Evolutionary conservation across 164 flowering plant genomes (phyloP), one percentile per base, ranked within the genome.

Genomic region (Saururus chinensis): DNA sequence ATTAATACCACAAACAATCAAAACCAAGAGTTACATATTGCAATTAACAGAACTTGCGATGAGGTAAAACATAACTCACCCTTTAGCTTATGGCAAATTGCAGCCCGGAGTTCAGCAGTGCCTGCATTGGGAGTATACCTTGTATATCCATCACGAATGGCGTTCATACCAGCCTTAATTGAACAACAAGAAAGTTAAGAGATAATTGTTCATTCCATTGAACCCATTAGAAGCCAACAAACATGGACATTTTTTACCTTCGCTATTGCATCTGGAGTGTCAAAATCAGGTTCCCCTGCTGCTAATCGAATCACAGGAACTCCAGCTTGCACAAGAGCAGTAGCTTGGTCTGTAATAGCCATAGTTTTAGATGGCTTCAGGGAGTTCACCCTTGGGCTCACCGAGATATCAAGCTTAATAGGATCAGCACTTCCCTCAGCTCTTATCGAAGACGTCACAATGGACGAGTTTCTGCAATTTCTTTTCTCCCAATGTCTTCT

Each of bases 201-300:
- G 19, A 59, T 1, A 41, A 22, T 22, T 12, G 11, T 48, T 61
- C 45, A 52, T 16, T 9, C 40, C 14, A 61, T 19, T 2, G 17
- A 24, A 8, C 11, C 45, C 37, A 9, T 10, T 48, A 30, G 0
- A 24, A 21, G 21, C 41, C 22, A 49, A 51, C 49, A 25, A 51
- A 52, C 23, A 24, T 16, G 20, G 53, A 21, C 8, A 20, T 6
- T 40, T 20, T 42, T 53, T 49, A 92, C 98, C 92, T 93, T 91
- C 11, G 89, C 80, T 65, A 93, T 80, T 17, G 61, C 72, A 20
- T 81, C 64, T 57, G 99, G 99, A 41, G 99, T 90, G 66, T 90
- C 95, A 55, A 93, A 93, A 78, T 93, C 97, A 51, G 99, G 97
- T 69, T 93, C 99, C 60, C 99, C 99, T 35, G 93, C 97, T 13